Conservation (phyloP, 805 yeast genomes). For the Pichia deserticola region DNA sequence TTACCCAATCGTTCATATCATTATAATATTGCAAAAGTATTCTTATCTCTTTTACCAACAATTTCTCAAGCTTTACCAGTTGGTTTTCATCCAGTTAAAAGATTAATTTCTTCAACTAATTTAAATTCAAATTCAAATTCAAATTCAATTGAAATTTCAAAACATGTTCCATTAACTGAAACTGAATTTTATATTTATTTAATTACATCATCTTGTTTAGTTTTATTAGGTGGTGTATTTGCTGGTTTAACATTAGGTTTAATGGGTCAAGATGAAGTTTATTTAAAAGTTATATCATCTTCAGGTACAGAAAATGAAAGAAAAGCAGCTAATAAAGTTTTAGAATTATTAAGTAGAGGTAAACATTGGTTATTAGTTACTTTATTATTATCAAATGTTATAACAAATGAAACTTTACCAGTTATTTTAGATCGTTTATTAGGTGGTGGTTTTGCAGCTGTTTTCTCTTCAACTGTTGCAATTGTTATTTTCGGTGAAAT, state of each 20-base stretch:
- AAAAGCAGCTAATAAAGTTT: constrained; percentile 61
- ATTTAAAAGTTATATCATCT: constrained; percentile 79
- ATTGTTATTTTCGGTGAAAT: constrained; percentile 95
- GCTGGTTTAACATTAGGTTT: constrained; percentile 91
- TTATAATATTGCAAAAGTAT: constrained; percentile 1
- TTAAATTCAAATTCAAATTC: neutral
- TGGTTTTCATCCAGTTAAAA: constrained; percentile 7
- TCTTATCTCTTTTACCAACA: constrained; percentile 4
- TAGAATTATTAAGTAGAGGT: constrained; percentile 66
- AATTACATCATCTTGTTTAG: constrained; percentile 50
- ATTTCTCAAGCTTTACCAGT: constrained; percentile 11
- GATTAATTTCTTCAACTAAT: neutral
- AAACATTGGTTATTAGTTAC: constrained; percentile 97
- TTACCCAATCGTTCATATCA: constrained; percentile 1
- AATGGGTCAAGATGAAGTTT: constrained; percentile 98
- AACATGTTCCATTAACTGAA: constrained; percentile 20
- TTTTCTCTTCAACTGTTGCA: constrained; percentile 83
- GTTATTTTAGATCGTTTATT: constrained; percentile 86
- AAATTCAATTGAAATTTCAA: constrained; percentile 1
- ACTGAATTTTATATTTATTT: constrained; percentile 40
- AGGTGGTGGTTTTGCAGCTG: constrained; percentile 98
- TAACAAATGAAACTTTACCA: constrained; percentile 91
- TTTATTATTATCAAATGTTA: constrained; percentile 73
- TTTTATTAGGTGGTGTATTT: constrained; percentile 79
- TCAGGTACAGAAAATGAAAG: constrained; percentile 76